phyloP scores from a whole-genome alignment of 2,329 filamentous ascomycete species.

The Fusarium pseudocircinatum region DNA sequence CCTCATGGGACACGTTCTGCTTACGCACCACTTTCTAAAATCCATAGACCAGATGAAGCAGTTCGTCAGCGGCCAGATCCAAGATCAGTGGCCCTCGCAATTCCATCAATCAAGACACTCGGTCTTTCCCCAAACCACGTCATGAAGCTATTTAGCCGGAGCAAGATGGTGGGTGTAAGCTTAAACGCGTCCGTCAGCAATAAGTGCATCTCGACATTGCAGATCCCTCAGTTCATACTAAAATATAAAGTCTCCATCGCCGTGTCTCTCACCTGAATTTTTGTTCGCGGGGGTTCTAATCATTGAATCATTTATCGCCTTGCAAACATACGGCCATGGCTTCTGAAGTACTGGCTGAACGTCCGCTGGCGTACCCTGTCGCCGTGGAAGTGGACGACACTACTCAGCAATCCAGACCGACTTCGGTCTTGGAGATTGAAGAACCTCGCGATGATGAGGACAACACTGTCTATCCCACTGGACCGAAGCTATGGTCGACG shows the following conservation, averaged over 20 bases:
- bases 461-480: constrained; percentile 4
- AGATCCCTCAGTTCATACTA: too few species aligned
- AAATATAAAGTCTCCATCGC: accelerated
- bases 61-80: neutral
- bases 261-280: too few species aligned
- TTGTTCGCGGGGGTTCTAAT: too few species aligned
- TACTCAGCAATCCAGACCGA: neutral
- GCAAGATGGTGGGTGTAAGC: too few species aligned
- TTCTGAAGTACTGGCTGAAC: neutral
- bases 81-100: neutral
- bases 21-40: neutral
- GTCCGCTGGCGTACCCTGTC: accelerated
- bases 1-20: neutral
- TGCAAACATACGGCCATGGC: neutral
- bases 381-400: too few species aligned
- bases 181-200: constrained; percentile 3
- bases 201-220: neutral
- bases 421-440: constrained; percentile 6
- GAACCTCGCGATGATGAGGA: constrained; percentile 6
- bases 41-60: neutral
- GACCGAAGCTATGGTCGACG: constrained; percentile 39
- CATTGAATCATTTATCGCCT: accelerated
- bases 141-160: neutral
- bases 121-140: neutral
- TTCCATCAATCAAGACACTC: constrained; percentile 8